These are phyloP conservation scores for Saccharomyces kudriavzevii DNA, from an alignment of 805 yeast species.

Conservation along the genomic window DNA sequence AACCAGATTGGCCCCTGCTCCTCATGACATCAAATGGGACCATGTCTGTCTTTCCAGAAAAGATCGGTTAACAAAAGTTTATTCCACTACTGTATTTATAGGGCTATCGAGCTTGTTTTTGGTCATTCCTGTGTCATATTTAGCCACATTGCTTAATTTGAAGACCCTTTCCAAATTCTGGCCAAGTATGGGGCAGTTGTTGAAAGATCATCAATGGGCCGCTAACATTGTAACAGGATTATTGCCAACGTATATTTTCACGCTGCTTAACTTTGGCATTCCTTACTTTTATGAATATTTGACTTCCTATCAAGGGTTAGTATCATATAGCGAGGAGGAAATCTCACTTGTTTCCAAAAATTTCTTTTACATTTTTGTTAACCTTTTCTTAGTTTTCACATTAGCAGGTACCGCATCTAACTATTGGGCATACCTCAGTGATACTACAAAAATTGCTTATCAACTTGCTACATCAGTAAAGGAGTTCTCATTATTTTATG, in stretches of 20 bases:
- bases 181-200: constrained; percentile 69
- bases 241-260: constrained; percentile 84
- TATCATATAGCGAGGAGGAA: constrained; percentile 90
- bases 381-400: constrained; percentile 87
- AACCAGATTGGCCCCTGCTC: constrained; percentile 87
- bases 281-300: constrained; percentile 84
- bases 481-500: constrained; percentile 78
- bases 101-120: constrained; percentile 56
- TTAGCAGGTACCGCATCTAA: constrained; percentile 86
- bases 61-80: constrained; percentile 54
- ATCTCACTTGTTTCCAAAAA: constrained; percentile 83
- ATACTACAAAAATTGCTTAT: constrained; percentile 81
- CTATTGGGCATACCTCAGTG: constrained; percentile 72
- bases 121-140: constrained; percentile 73
- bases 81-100: constrained; percentile 33
- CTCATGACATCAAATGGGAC: constrained; percentile 91
- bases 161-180: constrained; percentile 72
- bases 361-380: constrained; percentile 89
- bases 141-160: constrained; percentile 74
- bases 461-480: constrained; percentile 76
- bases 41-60: constrained; percentile 73
- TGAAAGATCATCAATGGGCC: constrained; percentile 61
- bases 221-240: constrained; percentile 77
- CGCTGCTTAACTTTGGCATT: constrained; percentile 69
- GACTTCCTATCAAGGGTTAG: constrained; percentile 76